Evolutionary conservation across 495 filamentous ascomycete genomes (phyloP).

Genomic region (Penicillium ucsense): DNA sequence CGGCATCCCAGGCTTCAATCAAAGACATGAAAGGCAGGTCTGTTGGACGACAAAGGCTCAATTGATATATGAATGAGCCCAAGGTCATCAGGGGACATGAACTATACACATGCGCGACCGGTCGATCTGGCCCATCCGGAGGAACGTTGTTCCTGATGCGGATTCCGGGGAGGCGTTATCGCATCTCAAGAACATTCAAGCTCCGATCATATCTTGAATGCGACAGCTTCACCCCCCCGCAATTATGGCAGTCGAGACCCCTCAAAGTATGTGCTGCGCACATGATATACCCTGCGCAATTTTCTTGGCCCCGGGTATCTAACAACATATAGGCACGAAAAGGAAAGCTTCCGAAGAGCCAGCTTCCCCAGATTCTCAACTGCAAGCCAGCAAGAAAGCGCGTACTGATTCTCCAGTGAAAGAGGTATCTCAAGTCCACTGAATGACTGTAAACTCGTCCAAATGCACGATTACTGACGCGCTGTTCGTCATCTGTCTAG

Average conservation of each 20-base stretch:
- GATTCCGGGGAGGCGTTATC: slow-evolving; percentile 6
- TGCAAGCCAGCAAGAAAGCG: slow-evolving; percentile 48
- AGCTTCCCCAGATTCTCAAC: slow-evolving; percentile 43
- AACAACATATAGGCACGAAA: slow-evolving; percentile 45
- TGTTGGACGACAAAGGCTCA: not conserved
- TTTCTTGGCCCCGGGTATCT: too few relatives aligned
- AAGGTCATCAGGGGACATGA: not conserved
- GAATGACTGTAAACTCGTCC: not conserved
- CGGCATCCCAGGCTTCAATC: slow-evolving; percentile 81
- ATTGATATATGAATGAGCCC: not conserved
- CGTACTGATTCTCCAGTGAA: slow-evolving; percentile 45
- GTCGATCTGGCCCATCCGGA: slow-evolving; percentile 12
- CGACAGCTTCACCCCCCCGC: not conserved
- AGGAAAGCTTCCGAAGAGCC: slow-evolving; percentile 71
- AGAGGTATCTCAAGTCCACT: slow-evolving; percentile 22
- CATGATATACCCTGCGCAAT: too few relatives aligned
- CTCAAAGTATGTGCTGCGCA: slow-evolving; percentile 11
- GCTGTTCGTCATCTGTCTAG: not conserved
- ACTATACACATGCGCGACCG: slow-evolving; percentile 6
- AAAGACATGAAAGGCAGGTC: slow-evolving; percentile 48
- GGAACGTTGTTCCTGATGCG: slow-evolving; percentile 8
- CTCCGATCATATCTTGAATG: not conserved
- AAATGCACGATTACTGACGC: not conserved
- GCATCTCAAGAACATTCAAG: slow-evolving; percentile 1
- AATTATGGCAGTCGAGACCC: slow-evolving; percentile 15